These are phyloP conservation scores for Glebionis coronaria DNA, from an alignment of 129 eudicot species.

Conservation along the genomic window DNA sequence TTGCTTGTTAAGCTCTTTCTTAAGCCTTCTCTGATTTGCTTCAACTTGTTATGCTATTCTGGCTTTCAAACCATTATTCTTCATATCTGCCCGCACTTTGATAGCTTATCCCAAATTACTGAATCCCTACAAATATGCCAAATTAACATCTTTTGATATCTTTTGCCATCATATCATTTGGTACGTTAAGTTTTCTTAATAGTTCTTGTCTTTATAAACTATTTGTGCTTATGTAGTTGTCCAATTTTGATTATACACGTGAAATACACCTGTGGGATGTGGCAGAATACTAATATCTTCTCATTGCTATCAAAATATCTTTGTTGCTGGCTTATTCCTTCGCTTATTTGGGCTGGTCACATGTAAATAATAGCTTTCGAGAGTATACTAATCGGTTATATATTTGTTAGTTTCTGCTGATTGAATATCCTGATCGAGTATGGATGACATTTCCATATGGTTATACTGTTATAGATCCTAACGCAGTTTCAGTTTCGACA, in stretches of 20 bases:
- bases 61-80: too few relatives aligned
- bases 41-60: too few relatives aligned
- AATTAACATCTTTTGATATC: too few relatives aligned
- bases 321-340: too few relatives aligned
- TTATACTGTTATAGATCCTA: conserved; percentile 15
- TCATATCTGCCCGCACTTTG: too few relatives aligned
- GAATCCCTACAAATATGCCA: too few relatives aligned
- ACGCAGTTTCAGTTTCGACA: conserved; percentile 21
- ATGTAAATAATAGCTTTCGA: conserved; percentile 13
- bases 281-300: background rate
- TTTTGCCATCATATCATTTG: conserved; percentile 44
- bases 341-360: background rate
- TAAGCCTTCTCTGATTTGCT: too few relatives aligned
- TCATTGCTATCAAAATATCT: too few relatives aligned
- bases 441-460: conserved; percentile 8
- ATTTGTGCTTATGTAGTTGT: background rate
- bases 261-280: background rate
- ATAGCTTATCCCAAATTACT: too few relatives aligned
- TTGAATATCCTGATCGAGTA: background rate
- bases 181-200: conserved; percentile 31
- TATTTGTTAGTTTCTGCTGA: background rate
- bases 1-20: too few relatives aligned
- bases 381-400: background rate
- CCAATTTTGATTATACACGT: background rate
- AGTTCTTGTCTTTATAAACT: background rate